Conservation (phyloP, 2,329 filamentous ascomycete species). For the Cytospora schulzeri region DNA sequence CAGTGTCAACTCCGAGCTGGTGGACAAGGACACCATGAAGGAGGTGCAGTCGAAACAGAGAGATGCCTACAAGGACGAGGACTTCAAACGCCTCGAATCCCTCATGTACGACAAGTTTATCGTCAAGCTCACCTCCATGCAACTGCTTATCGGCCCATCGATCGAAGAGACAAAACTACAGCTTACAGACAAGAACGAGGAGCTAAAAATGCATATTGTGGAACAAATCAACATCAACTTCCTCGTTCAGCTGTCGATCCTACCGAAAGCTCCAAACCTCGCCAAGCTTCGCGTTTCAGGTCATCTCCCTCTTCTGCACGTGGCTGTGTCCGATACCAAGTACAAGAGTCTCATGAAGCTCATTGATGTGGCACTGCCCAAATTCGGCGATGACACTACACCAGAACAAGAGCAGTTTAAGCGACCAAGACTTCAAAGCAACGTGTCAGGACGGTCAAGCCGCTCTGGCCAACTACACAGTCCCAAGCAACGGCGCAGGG, state of each 20-base stretch:
- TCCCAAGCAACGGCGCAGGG: constrained; percentile 34
- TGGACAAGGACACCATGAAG: constrained; percentile 85
- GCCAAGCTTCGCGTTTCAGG: constrained; percentile 91
- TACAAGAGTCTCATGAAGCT: constrained; percentile 97
- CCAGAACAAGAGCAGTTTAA: constrained; percentile 42
- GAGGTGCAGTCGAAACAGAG: constrained; percentile 91
- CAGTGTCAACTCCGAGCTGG: constrained; percentile 89
- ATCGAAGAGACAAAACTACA: constrained; percentile 88
- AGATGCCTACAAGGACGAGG: constrained; percentile 83
- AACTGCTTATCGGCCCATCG: constrained; percentile 91
- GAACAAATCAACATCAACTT: constrained; percentile 98
- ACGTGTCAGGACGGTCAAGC: constrained; percentile 40
- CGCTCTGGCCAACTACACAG: constrained; percentile 36
- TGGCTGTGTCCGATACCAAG: constrained; percentile 88
- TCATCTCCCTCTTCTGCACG: constrained; percentile 88
- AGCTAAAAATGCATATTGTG: constrained; percentile 81
- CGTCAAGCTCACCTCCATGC: constrained; percentile 89
- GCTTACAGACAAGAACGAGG: constrained; percentile 66
- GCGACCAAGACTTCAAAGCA: constrained; percentile 51
- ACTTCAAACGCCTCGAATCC: constrained; percentile 83
- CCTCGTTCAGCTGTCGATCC: constrained; percentile 90
- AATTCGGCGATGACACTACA: constrained; percentile 59
- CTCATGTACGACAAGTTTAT: constrained; percentile 98
- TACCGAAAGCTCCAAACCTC: constrained; percentile 92
- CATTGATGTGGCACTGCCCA: constrained; percentile 92